These are phyloP conservation scores for Kodamaea kakaduensis DNA, from an alignment of 805 yeast species.

Conservation along the genomic window DNA sequence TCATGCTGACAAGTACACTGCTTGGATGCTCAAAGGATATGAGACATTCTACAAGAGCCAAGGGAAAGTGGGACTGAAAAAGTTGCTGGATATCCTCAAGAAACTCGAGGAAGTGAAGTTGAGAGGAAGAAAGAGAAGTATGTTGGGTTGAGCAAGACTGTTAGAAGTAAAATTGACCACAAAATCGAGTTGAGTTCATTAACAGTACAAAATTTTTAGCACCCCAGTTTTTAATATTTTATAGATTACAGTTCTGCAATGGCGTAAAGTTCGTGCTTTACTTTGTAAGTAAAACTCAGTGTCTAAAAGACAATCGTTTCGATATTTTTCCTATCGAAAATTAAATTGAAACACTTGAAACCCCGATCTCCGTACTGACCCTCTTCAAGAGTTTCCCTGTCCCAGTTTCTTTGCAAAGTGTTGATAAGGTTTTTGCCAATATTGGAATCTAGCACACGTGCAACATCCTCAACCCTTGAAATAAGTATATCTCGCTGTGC, in stretches of 20 bases:
- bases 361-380: conserved; percentile 10
- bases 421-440: conserved; percentile 11
- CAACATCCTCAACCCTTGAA: conserved; percentile 4
- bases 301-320: conserved; percentile 11
- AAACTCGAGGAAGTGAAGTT: conserved; percentile 80
- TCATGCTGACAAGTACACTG: conserved; percentile 57
- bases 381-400: conserved; percentile 9
- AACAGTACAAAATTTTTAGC: too few species aligned
- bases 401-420: conserved; percentile 10
- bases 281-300: too few species aligned
- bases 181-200: background rate
- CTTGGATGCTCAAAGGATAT: conserved; percentile 75
- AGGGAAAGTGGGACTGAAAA: conserved; percentile 34
- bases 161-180: background rate
- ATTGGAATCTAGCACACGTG: conserved; percentile 7
- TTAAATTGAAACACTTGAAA: conserved; percentile 12
- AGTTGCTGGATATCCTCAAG: conserved; percentile 49
- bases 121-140: conserved; percentile 92
- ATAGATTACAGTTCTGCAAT: too few species aligned
- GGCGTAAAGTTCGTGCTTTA: too few species aligned
- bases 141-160: conserved; percentile 82
- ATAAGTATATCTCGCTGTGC: conserved; percentile 4
- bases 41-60: conserved; percentile 30
- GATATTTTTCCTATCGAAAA: conserved; percentile 11
- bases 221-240: too few species aligned